These are phyloP conservation scores for Tulasnella sp. DNA, from an alignment of 768 basidiomycete genomes.

Conservation along the genomic window DNA sequence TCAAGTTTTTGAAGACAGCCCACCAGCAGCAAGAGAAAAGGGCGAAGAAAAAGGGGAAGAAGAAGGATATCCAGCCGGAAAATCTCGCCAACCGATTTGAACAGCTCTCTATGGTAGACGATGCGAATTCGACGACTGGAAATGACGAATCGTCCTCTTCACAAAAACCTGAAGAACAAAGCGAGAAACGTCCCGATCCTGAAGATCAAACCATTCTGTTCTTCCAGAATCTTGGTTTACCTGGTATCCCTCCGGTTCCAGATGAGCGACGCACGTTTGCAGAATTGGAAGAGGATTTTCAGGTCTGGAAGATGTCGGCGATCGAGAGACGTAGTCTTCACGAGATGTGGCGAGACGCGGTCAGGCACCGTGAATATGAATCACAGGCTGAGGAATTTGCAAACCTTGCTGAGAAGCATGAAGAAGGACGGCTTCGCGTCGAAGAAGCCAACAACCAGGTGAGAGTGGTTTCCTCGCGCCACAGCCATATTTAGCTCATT, in stretches of 20 bases:
- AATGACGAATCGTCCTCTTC: not conserved
- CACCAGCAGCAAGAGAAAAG: not conserved
- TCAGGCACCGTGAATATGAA: constrained; percentile 26
- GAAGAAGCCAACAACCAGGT: constrained; percentile 45
- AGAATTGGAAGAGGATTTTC: constrained; percentile 26
- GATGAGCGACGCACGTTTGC: constrained; percentile 27
- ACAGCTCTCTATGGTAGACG: too few relatives aligned
- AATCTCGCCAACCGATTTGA: too few relatives aligned
- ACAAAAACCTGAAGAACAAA: too few relatives aligned
- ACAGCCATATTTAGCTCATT: not conserved
- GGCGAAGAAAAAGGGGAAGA: not conserved
- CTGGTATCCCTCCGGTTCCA: constrained; percentile 31
- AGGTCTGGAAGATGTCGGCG: constrained; percentile 44
- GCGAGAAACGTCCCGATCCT: not conserved
- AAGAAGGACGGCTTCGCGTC: constrained; percentile 29
- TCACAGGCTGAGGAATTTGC: constrained; percentile 34
- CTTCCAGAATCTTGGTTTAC: constrained; percentile 25
- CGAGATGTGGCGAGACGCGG: constrained; percentile 35
- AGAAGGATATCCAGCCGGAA: not conserved
- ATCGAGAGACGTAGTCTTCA: constrained; percentile 37
- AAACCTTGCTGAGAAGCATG: constrained; percentile 29
- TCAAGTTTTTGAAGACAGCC: constrained; percentile 28
- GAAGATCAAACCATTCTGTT: not conserved
- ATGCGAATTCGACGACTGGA: too few relatives aligned
- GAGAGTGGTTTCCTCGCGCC: not conserved